Conservation (phyloP, 164 flowering plant species). For the Dillenia turbinata region DNA sequence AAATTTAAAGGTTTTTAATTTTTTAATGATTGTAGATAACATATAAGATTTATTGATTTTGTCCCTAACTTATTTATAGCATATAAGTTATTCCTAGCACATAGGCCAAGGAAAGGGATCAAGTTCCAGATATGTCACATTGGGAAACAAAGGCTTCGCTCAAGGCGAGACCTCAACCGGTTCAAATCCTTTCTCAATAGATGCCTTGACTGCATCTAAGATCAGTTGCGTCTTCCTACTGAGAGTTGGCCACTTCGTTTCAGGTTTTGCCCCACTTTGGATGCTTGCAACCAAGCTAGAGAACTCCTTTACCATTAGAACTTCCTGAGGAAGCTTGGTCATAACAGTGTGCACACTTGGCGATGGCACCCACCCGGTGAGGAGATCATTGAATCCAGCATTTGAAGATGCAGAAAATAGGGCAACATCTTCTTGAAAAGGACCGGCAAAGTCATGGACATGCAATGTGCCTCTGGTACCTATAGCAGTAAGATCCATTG, state of each 20-base stretch:
- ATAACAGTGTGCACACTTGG: conserved; percentile 18
- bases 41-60: no score
- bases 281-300: conserved; percentile 21
- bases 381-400: conserved; percentile 18
- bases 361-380: conserved; percentile 18
- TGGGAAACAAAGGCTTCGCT: no score
- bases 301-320: conserved; percentile 32
- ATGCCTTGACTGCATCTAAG: conserved; percentile 31
- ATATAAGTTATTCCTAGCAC: no score
- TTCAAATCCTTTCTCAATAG: conserved; percentile 23
- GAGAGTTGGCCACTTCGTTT: conserved; percentile 26
- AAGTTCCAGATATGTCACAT: no score
- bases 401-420: conserved; percentile 13
- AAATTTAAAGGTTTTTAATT: no score
- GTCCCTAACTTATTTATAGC: no score
- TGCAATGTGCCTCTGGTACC: conserved; percentile 29
- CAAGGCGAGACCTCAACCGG: conserved; percentile 12
- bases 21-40: no score
- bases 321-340: conserved; percentile 38
- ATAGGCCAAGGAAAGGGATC: no score
- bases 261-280: conserved; percentile 18
- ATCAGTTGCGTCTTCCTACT: conserved; percentile 35
- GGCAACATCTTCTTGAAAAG: conserved; percentile 20
- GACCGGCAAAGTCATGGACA: conserved; percentile 27
- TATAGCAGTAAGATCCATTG: conserved; percentile 22